A percentile compares a stretch with the other conserved stretches of the same genome.
These are phyloP conservation scores for Diutina ranongensis DNA, from an alignment of 1,139 yeast genomes.

Conservation along the genomic window DNA sequence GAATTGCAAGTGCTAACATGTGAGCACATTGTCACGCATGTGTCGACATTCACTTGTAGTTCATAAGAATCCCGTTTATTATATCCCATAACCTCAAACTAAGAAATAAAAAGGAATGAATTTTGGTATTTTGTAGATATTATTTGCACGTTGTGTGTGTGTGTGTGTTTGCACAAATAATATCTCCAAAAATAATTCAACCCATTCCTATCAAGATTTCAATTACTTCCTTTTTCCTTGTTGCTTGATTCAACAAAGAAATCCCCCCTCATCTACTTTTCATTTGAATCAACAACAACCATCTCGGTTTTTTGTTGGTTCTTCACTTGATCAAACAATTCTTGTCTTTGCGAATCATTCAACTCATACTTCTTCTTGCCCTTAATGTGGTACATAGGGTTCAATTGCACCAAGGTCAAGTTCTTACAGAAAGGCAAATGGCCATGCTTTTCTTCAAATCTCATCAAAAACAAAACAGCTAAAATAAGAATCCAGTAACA, in stretches of 20 bases:
- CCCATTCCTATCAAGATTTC: background rate
- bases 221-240: too few relatives aligned
- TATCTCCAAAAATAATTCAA: too few relatives aligned
- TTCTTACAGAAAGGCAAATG: slow-evolving; percentile 50
- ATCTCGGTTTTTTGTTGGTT: slow-evolving; percentile 17
- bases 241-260: too few relatives aligned
- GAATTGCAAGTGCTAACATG: too few relatives aligned
- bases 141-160: background rate
- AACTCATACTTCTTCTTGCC: slow-evolving; percentile 54
- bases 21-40: too few relatives aligned
- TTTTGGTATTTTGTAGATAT: background rate
- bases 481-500: slow-evolving; percentile 68
- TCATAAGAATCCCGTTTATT: slow-evolving; percentile 4
- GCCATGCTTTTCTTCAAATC: slow-evolving; percentile 58
- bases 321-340: slow-evolving; percentile 36
- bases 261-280: background rate
- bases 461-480: slow-evolving; percentile 42
- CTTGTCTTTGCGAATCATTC: slow-evolving; percentile 38
- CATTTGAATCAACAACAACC: slow-evolving; percentile 1
- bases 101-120: background rate
- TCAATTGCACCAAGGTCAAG: slow-evolving; percentile 42
- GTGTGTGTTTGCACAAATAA: slow-evolving; percentile 5
- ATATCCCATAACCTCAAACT: background rate
- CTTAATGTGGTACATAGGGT: slow-evolving; percentile 65
- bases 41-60: too few relatives aligned